Conservation (phyloP, 345 rosid genomes). For the Sisymbrium irio region DNA sequence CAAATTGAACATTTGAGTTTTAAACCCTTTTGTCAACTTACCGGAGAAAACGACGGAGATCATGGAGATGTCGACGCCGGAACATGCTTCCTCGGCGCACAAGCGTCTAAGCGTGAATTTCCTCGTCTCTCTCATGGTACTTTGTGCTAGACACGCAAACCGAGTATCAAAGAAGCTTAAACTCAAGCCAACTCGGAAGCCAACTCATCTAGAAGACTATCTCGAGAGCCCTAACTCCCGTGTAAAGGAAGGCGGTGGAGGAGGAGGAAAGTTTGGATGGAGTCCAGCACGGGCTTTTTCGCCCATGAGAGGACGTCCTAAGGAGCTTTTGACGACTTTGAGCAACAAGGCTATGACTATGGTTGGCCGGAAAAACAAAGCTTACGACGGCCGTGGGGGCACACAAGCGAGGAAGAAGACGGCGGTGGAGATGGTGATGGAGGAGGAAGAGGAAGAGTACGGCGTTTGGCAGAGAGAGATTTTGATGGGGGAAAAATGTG, state of each 20-base stretch:
- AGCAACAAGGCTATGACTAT: conserved; percentile 58
- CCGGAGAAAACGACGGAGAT: conserved; percentile 2
- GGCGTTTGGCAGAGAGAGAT: conserved; percentile 89
- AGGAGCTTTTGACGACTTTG: conserved; percentile 46
- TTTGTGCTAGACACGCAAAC: conserved; percentile 56
- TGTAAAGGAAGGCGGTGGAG: neutral
- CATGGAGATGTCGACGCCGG: conserved; percentile 31
- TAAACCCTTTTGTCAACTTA: neutral
- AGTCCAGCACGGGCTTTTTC: conserved; percentile 32
- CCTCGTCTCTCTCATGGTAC: conserved; percentile 47
- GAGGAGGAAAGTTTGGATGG: conserved; percentile 30
- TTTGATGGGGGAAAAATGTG: conserved; percentile 92
- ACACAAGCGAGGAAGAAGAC: conserved; percentile 9
- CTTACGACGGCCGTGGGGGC: conserved; percentile 13
- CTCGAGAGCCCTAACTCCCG: conserved; percentile 22
- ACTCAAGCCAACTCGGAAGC: conserved; percentile 23
- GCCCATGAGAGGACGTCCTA: conserved; percentile 43
- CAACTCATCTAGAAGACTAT: conserved; percentile 25
- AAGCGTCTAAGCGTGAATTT: conserved; percentile 42
- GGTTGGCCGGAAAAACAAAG: conserved; percentile 37
- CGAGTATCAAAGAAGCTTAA: conserved; percentile 50
- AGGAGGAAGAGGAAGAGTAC: conserved; percentile 57
- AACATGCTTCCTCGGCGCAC: conserved; percentile 28
- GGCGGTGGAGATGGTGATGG: conserved; percentile 11
- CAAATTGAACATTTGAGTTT: neutral